Evolutionary conservation across 2,329 filamentous ascomycete genomes (phyloP).

Genomic region (Furcasterigmium furcatum): DNA sequence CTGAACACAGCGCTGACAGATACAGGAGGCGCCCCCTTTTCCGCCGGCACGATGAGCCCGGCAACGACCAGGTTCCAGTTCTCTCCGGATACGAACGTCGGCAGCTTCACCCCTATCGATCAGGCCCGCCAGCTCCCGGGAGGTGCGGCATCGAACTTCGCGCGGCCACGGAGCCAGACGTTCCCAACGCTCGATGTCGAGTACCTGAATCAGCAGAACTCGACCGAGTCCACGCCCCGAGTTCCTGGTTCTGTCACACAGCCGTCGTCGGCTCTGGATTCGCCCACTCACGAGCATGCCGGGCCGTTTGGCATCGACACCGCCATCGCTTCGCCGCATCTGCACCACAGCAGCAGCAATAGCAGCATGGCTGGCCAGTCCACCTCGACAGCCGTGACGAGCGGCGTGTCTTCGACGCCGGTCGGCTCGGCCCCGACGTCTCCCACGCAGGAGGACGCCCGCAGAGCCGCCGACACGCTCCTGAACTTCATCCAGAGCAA

Average conservation of each 20-base stretch:
- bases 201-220: slow-evolving; percentile 41
- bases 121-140: slow-evolving; percentile 29
- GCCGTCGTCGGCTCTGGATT: slow-evolving; percentile 52
- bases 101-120: slow-evolving; percentile 54
- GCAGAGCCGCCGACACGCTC: slow-evolving; percentile 76
- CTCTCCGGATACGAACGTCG: slow-evolving; percentile 68
- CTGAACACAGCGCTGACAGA: slow-evolving; percentile 67
- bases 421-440: slow-evolving; percentile 59
- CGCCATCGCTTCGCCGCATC: slow-evolving; percentile 29
- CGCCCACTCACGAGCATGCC: slow-evolving; percentile 42
- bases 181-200: slow-evolving; percentile 72
- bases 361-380: slow-evolving; percentile 40
- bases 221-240: slow-evolving; percentile 44
- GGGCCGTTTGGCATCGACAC: slow-evolving; percentile 41
- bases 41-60: slow-evolving; percentile 69
- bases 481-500: slow-evolving; percentile 77
- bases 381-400: slow-evolving; percentile 25
- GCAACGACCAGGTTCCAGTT: slow-evolving; percentile 67
- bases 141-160: slow-evolving; percentile 47
- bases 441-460: slow-evolving; percentile 81
- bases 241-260: slow-evolving; percentile 40
- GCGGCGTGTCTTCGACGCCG: slow-evolving; percentile 28
- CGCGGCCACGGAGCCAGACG: slow-evolving; percentile 82
- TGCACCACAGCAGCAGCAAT: slow-evolving; percentile 51
- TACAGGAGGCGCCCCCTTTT: slow-evolving; percentile 62